phyloP scores from a whole-genome alignment of 1,284 basidiomycete species.

The Ceratobasidium papillatum region DNA sequence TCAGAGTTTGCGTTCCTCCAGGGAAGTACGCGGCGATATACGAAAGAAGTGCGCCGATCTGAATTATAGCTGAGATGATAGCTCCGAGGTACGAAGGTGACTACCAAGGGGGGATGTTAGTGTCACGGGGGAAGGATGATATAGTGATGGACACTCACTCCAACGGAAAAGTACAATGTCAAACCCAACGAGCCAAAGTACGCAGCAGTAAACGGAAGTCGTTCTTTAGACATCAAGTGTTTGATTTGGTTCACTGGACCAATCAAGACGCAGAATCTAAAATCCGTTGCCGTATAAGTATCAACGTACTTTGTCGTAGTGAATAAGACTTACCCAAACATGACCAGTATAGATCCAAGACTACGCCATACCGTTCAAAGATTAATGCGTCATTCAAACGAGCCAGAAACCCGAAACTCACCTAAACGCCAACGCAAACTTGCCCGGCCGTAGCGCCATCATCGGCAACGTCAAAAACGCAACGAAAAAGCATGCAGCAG shows the following conservation, averaged over 20 bases:
- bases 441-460: constrained; percentile 82
- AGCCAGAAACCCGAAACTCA: not conserved
- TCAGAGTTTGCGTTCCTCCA: constrained; percentile 80
- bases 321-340: constrained; percentile 75
- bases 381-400: constrained; percentile 1
- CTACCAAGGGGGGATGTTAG: constrained; percentile 54
- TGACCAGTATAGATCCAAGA: constrained; percentile 83
- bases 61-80: constrained; percentile 76
- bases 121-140: not conserved
- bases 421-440: constrained; percentile 92
- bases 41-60: constrained; percentile 82
- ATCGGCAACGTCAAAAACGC: constrained; percentile 91
- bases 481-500: constrained; percentile 93
- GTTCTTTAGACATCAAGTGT: constrained; percentile 84
- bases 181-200: constrained; percentile 84
- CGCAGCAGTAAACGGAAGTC: constrained; percentile 85
- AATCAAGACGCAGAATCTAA: constrained; percentile 83
- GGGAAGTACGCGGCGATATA: constrained; percentile 94
- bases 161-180: constrained; percentile 89
- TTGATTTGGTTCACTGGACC: constrained; percentile 89
- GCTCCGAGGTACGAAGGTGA: constrained; percentile 85
- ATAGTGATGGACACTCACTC: constrained; percentile 59
- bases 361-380: constrained; percentile 53
- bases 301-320: not conserved
- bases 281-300: constrained; percentile 44